phyloP scores from a whole-genome alignment of 177 flowering plant genomes.

The Vitis hybrid region DNA sequence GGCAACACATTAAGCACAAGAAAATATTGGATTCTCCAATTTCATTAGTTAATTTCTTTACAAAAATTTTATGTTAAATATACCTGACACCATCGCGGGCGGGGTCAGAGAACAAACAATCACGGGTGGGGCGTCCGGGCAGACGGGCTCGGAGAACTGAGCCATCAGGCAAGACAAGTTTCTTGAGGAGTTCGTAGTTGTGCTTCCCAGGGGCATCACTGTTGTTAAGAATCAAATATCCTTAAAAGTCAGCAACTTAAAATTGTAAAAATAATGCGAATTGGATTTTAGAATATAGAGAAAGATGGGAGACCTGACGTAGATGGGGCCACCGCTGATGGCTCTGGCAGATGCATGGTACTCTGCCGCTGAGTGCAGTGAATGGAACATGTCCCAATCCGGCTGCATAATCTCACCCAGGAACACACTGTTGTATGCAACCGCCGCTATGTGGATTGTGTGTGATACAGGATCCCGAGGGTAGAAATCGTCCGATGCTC shows the following conservation, averaged over 20 bases:
- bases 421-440: constrained; percentile 89
- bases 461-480: constrained; percentile 92
- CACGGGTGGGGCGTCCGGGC: constrained; percentile 86
- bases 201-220: constrained; percentile 97
- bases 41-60: too few species aligned
- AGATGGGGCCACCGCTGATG: constrained; percentile 92
- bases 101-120: constrained; percentile 84
- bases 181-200: constrained; percentile 77
- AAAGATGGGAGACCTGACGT: constrained; percentile 62
- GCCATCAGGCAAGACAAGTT: constrained; percentile 91
- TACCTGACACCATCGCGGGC: constrained; percentile 85
- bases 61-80: not conserved
- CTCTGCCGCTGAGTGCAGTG: constrained; percentile 88
- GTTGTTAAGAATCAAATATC: constrained; percentile 7
- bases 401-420: constrained; percentile 95
- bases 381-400: constrained; percentile 99
- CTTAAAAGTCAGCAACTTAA: not conserved
- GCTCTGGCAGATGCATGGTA: constrained; percentile 96
- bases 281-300: too few species aligned
- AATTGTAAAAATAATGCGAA: not conserved
- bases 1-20: not conserved
- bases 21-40: not conserved
- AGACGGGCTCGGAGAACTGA: constrained; percentile 82
- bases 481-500: constrained; percentile 96
- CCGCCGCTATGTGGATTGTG: constrained; percentile 95